phyloP scores from a whole-genome alignment of 371 early-diverging fungal species.

The Ordospora colligata region DNA sequence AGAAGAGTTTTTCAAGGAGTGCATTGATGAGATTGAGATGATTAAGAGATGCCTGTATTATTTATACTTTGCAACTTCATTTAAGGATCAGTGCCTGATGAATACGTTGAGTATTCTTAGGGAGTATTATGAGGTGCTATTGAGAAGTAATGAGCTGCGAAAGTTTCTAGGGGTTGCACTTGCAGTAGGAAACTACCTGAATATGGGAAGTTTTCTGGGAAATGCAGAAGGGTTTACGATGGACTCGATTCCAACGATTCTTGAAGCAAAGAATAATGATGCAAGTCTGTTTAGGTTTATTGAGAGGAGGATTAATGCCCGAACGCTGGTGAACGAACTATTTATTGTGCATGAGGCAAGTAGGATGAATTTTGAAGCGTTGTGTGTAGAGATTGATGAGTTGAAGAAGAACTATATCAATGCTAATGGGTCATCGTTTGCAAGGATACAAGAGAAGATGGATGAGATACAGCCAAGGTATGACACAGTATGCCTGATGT shows the following conservation, averaged over 20 bases:
- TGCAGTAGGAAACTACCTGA: constrained; percentile 43
- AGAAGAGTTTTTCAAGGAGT: constrained; percentile 44
- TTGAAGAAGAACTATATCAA: constrained; percentile 14
- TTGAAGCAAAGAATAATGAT: constrained; percentile 4
- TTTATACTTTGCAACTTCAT: constrained; percentile 13
- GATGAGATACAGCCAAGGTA: not conserved
- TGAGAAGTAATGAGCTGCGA: constrained; percentile 3
- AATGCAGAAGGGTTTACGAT: constrained; percentile 44
- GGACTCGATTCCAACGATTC: constrained; percentile 16
- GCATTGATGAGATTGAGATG: constrained; percentile 4
- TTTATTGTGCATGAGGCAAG: not conserved
- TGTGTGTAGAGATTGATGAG: constrained; percentile 4
- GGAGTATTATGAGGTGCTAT: not conserved
- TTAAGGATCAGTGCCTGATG: not conserved
- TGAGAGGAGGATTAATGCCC: not conserved
- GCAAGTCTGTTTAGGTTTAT: not conserved
- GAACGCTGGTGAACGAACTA: not conserved
- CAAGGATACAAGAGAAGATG: not conserved
- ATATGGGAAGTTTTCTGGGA: constrained; percentile 26
- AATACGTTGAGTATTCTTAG: not conserved
- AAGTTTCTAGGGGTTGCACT: constrained; percentile 23
- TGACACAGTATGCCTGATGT: not conserved
- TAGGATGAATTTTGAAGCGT: not conserved
- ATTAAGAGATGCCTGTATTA: not conserved
- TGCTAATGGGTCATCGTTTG: not conserved